Base-by-base conservation (phyloP, 257 asterid genomes). In the Penstemon eatonii region DNA sequence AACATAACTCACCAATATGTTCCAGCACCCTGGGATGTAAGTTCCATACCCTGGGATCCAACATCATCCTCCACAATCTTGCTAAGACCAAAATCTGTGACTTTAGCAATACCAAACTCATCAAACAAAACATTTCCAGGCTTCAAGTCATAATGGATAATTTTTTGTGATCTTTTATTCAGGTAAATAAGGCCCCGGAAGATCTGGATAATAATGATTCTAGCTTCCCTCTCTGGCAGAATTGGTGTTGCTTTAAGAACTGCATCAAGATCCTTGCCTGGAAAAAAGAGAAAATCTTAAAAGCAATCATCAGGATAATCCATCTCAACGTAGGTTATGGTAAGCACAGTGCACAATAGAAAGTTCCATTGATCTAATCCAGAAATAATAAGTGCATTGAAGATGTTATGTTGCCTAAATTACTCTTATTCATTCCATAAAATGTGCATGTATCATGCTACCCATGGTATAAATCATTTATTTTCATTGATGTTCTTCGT, bases 11-110 rank as follows among this genome's bases (percentile, higher is more conserved):
- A 94, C 99, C 99, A 94, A 84, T 94, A 94, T 50, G 99, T 94
- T 76, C 99, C 99, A 19, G 99, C 99, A 39, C 99, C 99, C 76
- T 94, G 99, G 46, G 99, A 94, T 3, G 99, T 94, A 70, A 94
- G 97, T 80, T 94, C 99, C 99, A 94, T 94, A 74, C 99, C 99
- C 77, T 87, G 96, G 63, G 99, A 94, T 67, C 99, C 99, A 70
- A 91, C 99, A 81, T 91, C 84, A 67, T 89, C 95, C 84, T 91
- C 99, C 66, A 94, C 96, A 57, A 94, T 94, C 92, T 94, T 94
- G 89, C 99, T 94, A 72, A 91, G 97, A 71, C 99, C 99, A 74
- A 94, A 94, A 86, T 94, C 99, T 44, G 99, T 91, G 66, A 94
- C 91, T 79, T 91, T 91, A 73, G 99, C 96, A 71, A 84, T 72